Percentiles rank a stretch among this genome's conserved stretches.
Evolutionary conservation across 1,139 yeast species (phyloP).

Genomic region (Candida freyschussii): DNA sequence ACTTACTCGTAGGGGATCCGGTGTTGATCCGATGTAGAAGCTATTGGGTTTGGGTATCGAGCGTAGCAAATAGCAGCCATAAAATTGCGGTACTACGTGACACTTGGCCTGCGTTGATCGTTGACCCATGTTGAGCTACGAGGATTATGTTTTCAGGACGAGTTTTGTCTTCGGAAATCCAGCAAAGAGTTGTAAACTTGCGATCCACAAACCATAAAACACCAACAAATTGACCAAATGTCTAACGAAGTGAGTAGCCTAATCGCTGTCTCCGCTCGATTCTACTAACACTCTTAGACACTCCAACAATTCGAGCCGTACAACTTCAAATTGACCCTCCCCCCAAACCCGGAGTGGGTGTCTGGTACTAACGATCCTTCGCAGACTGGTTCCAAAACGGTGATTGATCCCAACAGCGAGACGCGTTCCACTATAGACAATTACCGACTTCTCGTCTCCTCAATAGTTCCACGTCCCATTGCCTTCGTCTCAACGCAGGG

Average conservation of each 20-base stretch:
- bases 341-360: constrained; percentile 10
- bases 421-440: constrained; percentile 30
- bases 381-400: constrained; percentile 1
- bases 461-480: constrained; percentile 54
- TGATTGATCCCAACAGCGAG: constrained; percentile 10
- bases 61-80: constrained; percentile 14
- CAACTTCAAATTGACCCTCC: constrained; percentile 3
- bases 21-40: constrained; percentile 18
- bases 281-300: no score
- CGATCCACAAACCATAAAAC: no score
- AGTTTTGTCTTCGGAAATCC: constrained; percentile 2
- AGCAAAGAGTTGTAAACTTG: no score
- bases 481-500: constrained; percentile 50
- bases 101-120: no score
- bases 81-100: constrained; percentile 12
- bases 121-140: background rate
- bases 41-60: constrained; percentile 15
- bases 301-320: constrained; percentile 6
- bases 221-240: background rate
- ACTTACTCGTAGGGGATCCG: constrained; percentile 16
- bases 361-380: constrained; percentile 3
- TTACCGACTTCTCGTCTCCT: constrained; percentile 47
- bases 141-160: background rate
- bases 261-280: no score
- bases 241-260: background rate